Base-by-base conservation (phyloP, 1,284 basidiomycete genomes). In the Pholiota adiposa region DNA sequence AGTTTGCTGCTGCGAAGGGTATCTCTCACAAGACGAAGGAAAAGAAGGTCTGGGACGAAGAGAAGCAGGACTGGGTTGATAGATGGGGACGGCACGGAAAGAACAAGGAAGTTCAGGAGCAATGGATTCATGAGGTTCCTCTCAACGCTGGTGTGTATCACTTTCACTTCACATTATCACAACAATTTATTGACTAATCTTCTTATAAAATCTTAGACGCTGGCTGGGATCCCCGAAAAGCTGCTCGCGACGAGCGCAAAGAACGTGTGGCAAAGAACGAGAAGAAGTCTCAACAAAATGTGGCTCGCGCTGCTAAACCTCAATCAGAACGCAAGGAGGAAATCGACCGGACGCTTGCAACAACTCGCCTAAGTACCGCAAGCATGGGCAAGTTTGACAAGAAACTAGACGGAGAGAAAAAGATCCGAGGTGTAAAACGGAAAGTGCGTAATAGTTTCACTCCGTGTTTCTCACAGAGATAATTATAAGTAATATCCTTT, bases 101-200 rank as follows among this genome's bases (percentile, higher is more conserved):
- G 79, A 98, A 98, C 74, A 96, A 89, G 78, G 85, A 95, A 63
- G 76, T 78, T 23, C 95, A 98, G 78, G 86, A 87, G 14, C 93
- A 96, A 73, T 98, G 97, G 97, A 83, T 97, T 63, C 90, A 93
- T 56, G 95, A 96, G 73, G 90, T 98, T 51, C 93, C 93, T 69
- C 80, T 83, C 49, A 89, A 94, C 71, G 92, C 90, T 68, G 89
- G 94, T 95, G 65, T 63, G 91, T 82, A 4, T 14, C 34, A 23
- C 16, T 29, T 51, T 21, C 59, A 49, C 56, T 34, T 38, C 31
- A 31, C 6, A 49, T 27, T 4, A n/a, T 34, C 54, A n/a, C n/a
- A n/a, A n/a, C n/a, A n/a, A n/a, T 56, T 16, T 29, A 46, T 52
- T 44, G 23, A 33, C 44, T 53, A 46, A 19, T 33, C 19, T 38